Evolutionary conservation across 768 basidiomycete species (phyloP), one percentile per base, ranked within the genome.

Genomic region (Phallus indusiatus): DNA sequence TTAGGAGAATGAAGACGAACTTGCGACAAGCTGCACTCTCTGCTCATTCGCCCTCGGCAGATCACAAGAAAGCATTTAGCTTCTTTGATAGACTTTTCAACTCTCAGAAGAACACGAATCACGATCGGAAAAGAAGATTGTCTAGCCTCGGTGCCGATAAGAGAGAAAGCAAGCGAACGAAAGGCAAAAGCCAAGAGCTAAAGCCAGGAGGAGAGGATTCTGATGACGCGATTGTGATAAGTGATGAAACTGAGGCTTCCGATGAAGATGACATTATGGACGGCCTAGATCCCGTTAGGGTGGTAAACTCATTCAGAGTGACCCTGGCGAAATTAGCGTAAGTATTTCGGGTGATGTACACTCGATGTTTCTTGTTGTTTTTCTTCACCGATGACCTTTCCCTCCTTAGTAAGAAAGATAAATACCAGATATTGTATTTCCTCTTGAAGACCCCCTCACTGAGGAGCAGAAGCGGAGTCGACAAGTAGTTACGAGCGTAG

Each of bases 391-490:
- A 67, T 65, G 55, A 28, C 61, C 54, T 35, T n/a, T 7, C 56
- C 34, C 33, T 28, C 21, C 52, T n/a, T 63, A 84, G 84, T 61
- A 74, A 71, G 62, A 67, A 76, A 64, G 73, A 80, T 60, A 76
- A 86, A 49, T 93, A 89, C 67, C 93, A 96, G 68, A 81, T 95
- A 17, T 74, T 96, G 33, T 87, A 84, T 65, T 93, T 94, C 64
- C 89, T 1, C 78, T 93, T 72, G 78, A 75, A 0, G 73, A 76
- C 1, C 83, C 88, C 6, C 71, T 93, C 53, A 76, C 76, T 1
- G 77, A 81, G 12, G 55, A 66, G 22, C 80, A 91, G 67, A 80
- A 76, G 60, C 65, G 61, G 52, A 62, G 64, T 48, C 74, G 79
- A 56, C 84, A 76, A 67, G 73, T 77, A 5, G 78, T 90, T 21